Percentiles rank a stretch among this genome's conserved stretches.
Conservation (phyloP, 352 stramenopile genomes). For the Poterioochromonas sp. region DNA sequence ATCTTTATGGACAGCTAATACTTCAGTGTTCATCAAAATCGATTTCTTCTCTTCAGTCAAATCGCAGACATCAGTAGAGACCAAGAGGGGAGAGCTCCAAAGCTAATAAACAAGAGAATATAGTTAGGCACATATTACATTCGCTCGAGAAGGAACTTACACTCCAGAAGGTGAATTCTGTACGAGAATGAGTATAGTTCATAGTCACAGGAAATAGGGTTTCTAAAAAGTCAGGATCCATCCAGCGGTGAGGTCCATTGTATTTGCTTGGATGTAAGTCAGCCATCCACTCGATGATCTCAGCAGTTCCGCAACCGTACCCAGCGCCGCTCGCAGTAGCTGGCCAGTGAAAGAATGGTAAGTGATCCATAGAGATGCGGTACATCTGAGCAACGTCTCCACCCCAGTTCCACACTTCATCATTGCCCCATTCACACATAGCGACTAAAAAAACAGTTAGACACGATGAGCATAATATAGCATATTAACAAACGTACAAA, state of each 20-base stretch:
- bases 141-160: too few relatives aligned
- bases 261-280: constrained; percentile 22
- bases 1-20: constrained; percentile 6
- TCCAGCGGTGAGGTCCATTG: not conserved
- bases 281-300: constrained; percentile 53
- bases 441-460: too few relatives aligned
- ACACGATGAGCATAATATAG: too few relatives aligned
- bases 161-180: constrained; percentile 2
- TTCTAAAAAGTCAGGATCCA: constrained; percentile 12
- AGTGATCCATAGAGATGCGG: not conserved
- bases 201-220: constrained; percentile 7
- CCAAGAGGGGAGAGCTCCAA: constrained; percentile 52
- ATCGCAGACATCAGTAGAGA: constrained; percentile 51
- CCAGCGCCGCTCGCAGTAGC: constrained; percentile 34
- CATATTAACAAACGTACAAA: too few relatives aligned
- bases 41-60: constrained; percentile 43
- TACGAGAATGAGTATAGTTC: constrained; percentile 9
- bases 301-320: constrained; percentile 54
- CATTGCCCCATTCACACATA: constrained; percentile 35
- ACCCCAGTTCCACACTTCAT: constrained; percentile 24
- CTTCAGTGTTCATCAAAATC: not conserved
- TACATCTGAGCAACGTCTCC: not conserved
- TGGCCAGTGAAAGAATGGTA: not conserved
- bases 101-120: too few relatives aligned
- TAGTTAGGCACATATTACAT: too few relatives aligned